These are phyloP conservation scores for Cercospora citrullina DNA, from an alignment of 2,329 filamentous ascomycete species.

Conservation along the genomic window DNA sequence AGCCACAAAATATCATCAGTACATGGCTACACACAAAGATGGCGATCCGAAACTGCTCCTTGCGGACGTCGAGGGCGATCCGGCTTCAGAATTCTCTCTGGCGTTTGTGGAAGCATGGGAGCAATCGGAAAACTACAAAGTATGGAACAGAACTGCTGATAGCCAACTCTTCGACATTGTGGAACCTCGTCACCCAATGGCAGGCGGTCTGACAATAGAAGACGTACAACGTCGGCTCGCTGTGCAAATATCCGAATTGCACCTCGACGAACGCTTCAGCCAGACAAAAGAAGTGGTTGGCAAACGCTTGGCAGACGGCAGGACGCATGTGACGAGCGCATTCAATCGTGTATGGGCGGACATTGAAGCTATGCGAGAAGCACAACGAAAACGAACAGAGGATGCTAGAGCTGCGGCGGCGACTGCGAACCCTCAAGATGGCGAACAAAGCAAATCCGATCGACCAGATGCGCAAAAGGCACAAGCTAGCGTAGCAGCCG, in stretches of 20 bases:
- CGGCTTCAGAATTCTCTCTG: slow-evolving; percentile 75
- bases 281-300: slow-evolving; percentile 81
- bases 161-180: slow-evolving; percentile 91
- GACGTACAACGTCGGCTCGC: slow-evolving; percentile 88
- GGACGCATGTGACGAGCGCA: slow-evolving; percentile 81
- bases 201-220: slow-evolving; percentile 87
- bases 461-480: slow-evolving; percentile 55
- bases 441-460: slow-evolving; percentile 26
- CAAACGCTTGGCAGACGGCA: slow-evolving; percentile 83
- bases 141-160: slow-evolving; percentile 74
- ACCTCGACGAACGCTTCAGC: slow-evolving; percentile 86
- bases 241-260: slow-evolving; percentile 89
- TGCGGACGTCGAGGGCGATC: slow-evolving; percentile 73
- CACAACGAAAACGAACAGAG: slow-evolving; percentile 64
- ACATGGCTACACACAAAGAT: slow-evolving; percentile 45
- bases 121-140: slow-evolving; percentile 83
- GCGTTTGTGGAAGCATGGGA: slow-evolving; percentile 90
- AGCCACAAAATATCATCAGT: slow-evolving; percentile 78
- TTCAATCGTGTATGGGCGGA: slow-evolving; percentile 90
- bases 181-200: slow-evolving; percentile 88
- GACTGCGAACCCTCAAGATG: slow-evolving; percentile 17
- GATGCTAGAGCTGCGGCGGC: slow-evolving; percentile 50
- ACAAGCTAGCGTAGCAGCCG: slow-evolving; percentile 56
- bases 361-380: slow-evolving; percentile 77
- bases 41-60: slow-evolving; percentile 61